phyloP scores from a whole-genome alignment of 116 monocot genomes.

The Trichopus zeylanicus region DNA sequence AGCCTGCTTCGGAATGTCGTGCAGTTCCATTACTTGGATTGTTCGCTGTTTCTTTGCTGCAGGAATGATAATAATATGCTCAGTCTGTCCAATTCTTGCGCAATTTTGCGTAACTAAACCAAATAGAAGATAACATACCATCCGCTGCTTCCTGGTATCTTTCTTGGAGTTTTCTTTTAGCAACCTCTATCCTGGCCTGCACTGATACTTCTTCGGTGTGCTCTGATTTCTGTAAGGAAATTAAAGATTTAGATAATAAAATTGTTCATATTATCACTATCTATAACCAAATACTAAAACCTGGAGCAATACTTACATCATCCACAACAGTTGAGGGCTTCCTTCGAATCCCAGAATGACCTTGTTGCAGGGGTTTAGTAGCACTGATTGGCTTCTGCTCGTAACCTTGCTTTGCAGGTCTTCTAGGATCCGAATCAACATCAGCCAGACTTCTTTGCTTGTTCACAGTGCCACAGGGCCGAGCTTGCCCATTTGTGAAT shows the following conservation, averaged over 20 bases:
- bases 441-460: slow-evolving; percentile 6
- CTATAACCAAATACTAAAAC: background rate
- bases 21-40: slow-evolving; percentile 53
- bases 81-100: too few relatives aligned
- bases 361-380: slow-evolving; percentile 10
- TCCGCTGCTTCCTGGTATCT: slow-evolving; percentile 53
- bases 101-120: too few relatives aligned
- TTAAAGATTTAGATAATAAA: background rate
- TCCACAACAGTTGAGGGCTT: slow-evolving; percentile 7
- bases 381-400: slow-evolving; percentile 3
- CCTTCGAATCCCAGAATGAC: slow-evolving; percentile 10
- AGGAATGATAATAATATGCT: slow-evolving; percentile 4
- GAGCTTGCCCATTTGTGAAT: background rate
- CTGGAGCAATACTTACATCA: slow-evolving; percentile 35
- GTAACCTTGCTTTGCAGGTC: slow-evolving; percentile 11
- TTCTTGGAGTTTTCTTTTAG: slow-evolving; percentile 65
- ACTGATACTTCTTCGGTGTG: slow-evolving; percentile 15
- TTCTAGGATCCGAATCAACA: slow-evolving; percentile 13
- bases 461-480: background rate
- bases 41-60: slow-evolving; percentile 68
- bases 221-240: slow-evolving; percentile 28
- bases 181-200: slow-evolving; percentile 41
- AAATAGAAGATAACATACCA: slow-evolving; percentile 19
- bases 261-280: background rate
- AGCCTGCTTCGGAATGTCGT: slow-evolving; percentile 47